Evolutionary conservation across 2,329 filamentous ascomycete genomes (phyloP).

Genomic region (Fusarium chuoi): DNA sequence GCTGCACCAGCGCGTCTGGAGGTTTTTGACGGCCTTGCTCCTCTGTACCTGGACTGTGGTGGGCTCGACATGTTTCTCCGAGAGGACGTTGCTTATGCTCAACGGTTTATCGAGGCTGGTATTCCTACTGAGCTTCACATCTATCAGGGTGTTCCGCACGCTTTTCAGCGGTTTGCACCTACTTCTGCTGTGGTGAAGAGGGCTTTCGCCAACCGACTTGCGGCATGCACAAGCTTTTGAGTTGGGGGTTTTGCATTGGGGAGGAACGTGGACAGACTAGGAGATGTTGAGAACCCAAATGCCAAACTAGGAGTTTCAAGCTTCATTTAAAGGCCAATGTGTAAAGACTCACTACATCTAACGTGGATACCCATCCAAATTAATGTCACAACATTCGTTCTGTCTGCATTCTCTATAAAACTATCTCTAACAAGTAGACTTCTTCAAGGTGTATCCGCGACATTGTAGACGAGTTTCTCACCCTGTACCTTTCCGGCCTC

Average conservation of each 20-base stretch:
- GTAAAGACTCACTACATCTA: too few species aligned
- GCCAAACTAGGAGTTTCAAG: neutral
- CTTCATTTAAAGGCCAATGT: neutral
- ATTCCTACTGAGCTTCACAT: neutral
- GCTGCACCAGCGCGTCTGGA: neutral
- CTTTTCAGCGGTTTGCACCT: neutral
- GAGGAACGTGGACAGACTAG: neutral
- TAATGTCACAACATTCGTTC: too few species aligned
- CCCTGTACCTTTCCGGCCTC: neutral
- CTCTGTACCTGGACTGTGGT: neutral
- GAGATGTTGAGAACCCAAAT: fast-evolving
- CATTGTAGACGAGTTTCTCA: neutral
- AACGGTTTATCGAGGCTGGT: neutral
- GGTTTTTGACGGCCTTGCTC: neutral
- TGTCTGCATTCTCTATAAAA: neutral
- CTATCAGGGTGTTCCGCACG: neutral
- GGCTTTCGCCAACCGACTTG: neutral
- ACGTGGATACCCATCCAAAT: too few species aligned
- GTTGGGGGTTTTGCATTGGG: neutral
- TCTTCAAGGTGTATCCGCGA: neutral
- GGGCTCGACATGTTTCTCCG: neutral
- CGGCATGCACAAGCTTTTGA: neutral
- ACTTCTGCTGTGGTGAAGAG: neutral
- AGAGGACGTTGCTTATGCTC: neutral
- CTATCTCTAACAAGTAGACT: neutral